Evolutionary conservation across 2,329 filamentous ascomycete species (phyloP), one percentile per base, ranked within the genome.

Genomic region (Neocatenulostroma microsporum): DNA sequence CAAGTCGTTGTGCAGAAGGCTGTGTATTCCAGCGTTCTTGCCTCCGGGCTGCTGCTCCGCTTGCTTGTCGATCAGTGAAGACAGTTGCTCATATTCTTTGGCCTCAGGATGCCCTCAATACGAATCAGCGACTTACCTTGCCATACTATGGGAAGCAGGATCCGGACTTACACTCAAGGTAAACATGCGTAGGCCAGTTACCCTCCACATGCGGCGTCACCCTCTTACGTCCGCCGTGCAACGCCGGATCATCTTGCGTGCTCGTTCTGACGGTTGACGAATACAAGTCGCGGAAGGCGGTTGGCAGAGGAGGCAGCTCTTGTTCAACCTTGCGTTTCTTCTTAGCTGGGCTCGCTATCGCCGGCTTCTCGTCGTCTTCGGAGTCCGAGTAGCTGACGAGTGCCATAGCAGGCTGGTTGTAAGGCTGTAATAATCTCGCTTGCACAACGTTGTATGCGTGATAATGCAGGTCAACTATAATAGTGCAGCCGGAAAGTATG

Each of bases 181-280:
- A 96, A 30, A 96, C 58, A 62, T 96, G 89, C 21, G 80, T 86
- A 1, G 89, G 86, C 91, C 91, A 98, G 60, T 87, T 85, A 42
- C 91, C 91, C 41, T 79, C 76, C 18, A 89, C 69, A 62, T 98
- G 91, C 17, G 89, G 88, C 32, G 78, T 83, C 39, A 81, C 74
- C 27, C 91, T 76, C 56, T 80, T 85, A 30, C 89, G 79, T 36
- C 91, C 91, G 21, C 82, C 82, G 60, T 98, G 91, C 40, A 96
- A 69, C 41, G 72, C 70, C 1, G 89, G 87, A 55, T 94, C 83
- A 62, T 96, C 91, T 50, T 69, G 72, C 26, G 81, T 80, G 61
- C 82, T 84, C 45, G 82, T 70, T 44, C 89, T 78, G 34, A 84
- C 80, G 26, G 80, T 84, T 9, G 84, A 81, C 19, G 88, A 82